Conservation (phyloP, 2,329 filamentous ascomycete genomes). For the Stromatinia cepivora region DNA sequence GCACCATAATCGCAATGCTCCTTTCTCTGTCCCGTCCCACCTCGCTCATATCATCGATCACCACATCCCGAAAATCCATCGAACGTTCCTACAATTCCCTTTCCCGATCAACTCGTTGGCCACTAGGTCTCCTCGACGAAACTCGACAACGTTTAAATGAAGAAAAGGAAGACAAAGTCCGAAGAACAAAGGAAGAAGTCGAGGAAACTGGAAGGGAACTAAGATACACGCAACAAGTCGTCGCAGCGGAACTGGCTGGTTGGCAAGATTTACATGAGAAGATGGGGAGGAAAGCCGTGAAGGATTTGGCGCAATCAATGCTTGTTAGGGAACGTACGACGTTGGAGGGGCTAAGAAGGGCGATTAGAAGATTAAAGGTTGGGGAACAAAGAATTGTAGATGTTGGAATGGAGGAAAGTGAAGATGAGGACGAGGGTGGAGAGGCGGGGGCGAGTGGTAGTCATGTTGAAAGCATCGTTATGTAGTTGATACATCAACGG, state of each 20-base stretch:
- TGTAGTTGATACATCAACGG: slow-evolving; percentile 9
- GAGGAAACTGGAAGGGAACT: slow-evolving; percentile 77
- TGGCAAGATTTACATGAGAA: slow-evolving; percentile 90
- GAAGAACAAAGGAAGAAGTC: slow-evolving; percentile 68
- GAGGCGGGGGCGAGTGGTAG: slow-evolving; percentile 6
- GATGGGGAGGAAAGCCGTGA: slow-evolving; percentile 72
- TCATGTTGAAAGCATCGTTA: slow-evolving; percentile 8
- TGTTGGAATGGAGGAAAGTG: not conserved
- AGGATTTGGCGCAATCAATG: slow-evolving; percentile 74
- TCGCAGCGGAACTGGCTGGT: slow-evolving; percentile 85
- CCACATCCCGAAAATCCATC: slow-evolving; percentile 70
- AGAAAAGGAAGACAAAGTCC: slow-evolving; percentile 79
- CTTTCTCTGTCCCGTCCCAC: slow-evolving; percentile 76
- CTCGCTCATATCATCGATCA: slow-evolving; percentile 74
- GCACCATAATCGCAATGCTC: slow-evolving; percentile 79
- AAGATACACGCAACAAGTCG: slow-evolving; percentile 88
- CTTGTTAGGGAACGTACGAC: slow-evolving; percentile 77
- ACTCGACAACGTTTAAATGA: slow-evolving; percentile 78
- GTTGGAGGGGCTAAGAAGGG: slow-evolving; percentile 77
- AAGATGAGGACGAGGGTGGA: not conserved
- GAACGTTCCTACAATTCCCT: slow-evolving; percentile 77
- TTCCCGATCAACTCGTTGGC: slow-evolving; percentile 74
- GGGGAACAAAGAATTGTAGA: slow-evolving; percentile 2
- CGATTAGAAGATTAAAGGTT: slow-evolving; percentile 55
- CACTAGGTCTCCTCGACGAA: slow-evolving; percentile 80